Conservation (phyloP, 768 basidiomycete genomes). For the Naganishia onofrii region DNA sequence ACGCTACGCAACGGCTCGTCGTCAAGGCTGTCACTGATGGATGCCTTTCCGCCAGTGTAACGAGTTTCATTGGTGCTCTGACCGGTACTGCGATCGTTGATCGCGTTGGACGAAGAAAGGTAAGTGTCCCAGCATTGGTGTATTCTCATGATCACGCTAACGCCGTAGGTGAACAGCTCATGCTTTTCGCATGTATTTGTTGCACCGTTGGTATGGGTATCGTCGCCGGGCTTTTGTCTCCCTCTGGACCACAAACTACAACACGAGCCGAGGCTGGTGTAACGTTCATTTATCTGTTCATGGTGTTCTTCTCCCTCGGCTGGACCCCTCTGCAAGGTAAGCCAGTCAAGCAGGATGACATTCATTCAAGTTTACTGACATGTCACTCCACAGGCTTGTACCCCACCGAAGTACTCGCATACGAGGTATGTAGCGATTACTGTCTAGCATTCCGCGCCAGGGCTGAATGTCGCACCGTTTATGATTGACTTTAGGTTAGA, state of each 20-base stretch:
- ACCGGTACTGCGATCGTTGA: constrained; percentile 56
- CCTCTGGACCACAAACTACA: constrained; percentile 46
- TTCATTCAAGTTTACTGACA: neutral
- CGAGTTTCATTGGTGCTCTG: constrained; percentile 55
- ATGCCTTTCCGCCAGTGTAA: constrained; percentile 42
- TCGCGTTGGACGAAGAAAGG: constrained; percentile 57
- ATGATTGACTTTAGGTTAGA: constrained; percentile 46
- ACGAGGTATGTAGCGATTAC: constrained; percentile 43
- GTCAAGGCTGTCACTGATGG: too few relatives aligned
- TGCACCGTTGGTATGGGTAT: constrained; percentile 56
- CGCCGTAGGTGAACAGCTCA: constrained; percentile 38
- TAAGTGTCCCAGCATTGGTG: neutral
- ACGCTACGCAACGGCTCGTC: neutral
- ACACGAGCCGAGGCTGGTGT: constrained; percentile 59
- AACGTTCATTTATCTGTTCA: constrained; percentile 53
- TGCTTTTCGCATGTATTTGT: constrained; percentile 54
- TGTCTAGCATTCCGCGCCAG: too few relatives aligned
- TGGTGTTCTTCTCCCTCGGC: constrained; percentile 58
- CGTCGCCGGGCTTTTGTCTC: constrained; percentile 57
- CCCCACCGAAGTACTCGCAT: constrained; percentile 59
- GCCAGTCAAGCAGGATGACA: neutral
- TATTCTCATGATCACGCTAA: neutral
- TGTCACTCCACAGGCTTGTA: constrained; percentile 49
- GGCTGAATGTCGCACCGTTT: neutral
- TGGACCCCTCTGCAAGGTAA: constrained; percentile 62